A percentile compares a stretch with the other conserved stretches of the same genome.
These are phyloP conservation scores for rapeseed (Brassica napus) DNA, from an alignment of 345 rosid species.

Conservation along the genomic window DNA sequence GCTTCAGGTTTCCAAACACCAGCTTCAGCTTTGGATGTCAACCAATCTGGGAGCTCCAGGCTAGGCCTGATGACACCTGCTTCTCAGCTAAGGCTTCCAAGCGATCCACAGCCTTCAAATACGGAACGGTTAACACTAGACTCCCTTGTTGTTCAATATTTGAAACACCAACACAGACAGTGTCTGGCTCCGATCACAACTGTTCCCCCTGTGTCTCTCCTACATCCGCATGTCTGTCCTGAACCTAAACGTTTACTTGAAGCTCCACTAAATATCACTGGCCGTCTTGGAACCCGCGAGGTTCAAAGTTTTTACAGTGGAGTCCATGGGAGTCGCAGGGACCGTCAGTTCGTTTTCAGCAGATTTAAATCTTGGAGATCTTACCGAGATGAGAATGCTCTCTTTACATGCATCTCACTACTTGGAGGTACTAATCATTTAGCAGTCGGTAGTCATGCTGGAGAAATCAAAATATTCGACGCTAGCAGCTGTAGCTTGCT, in stretches of 20 bases:
- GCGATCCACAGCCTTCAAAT: conserved; percentile 61
- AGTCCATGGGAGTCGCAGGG: conserved; percentile 88
- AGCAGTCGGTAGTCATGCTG: conserved; percentile 89
- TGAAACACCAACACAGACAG: conserved; percentile 98
- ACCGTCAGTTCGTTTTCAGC: conserved; percentile 94
- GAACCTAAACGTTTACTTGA: conserved; percentile 90
- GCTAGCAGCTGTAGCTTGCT: conserved; percentile 64
- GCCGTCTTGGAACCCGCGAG: conserved; percentile 85
- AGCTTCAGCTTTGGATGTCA: conserved; percentile 51
- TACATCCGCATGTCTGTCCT: conserved; percentile 95
- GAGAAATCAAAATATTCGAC: conserved; percentile 81
- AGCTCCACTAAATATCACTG: conserved; percentile 83
- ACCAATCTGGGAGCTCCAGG: conserved; percentile 50
- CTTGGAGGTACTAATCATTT: conserved; percentile 75
- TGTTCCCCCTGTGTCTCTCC: conserved; percentile 91
- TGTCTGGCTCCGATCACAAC: conserved; percentile 99
- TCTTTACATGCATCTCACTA: conserved; percentile 74
- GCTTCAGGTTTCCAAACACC: conserved; percentile 62
- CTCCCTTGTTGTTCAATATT: conserved; percentile 84
- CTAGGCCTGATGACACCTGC: conserved; percentile 49
- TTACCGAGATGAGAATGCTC: conserved; percentile 83
- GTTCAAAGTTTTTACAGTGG: conserved; percentile 75
- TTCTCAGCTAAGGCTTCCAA: conserved; percentile 51
- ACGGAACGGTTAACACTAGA: conserved; percentile 82
- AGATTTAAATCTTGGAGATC: conserved; percentile 95